Evolutionary conservation across 164 flowering plant genomes (phyloP).

Genomic region (Vitis amurensis): DNA sequence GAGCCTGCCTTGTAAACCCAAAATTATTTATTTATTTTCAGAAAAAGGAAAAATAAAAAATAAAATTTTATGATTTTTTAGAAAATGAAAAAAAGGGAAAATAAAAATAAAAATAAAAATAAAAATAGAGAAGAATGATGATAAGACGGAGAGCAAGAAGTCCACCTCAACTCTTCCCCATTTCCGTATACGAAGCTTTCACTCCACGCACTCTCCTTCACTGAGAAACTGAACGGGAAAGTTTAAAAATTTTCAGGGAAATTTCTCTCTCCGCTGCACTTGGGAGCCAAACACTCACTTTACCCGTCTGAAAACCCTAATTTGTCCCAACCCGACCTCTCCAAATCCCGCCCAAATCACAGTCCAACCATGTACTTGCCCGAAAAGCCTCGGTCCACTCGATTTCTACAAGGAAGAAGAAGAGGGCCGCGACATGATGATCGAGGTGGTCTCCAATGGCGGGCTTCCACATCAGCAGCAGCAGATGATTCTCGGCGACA

Average conservation of each 20-base stretch:
- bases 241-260: background rate
- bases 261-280: background rate
- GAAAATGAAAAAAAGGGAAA: too few relatives aligned
- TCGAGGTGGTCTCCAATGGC: slow-evolving; percentile 53
- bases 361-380: slow-evolving; percentile 48
- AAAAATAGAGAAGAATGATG: too few relatives aligned
- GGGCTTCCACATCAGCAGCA: slow-evolving; percentile 23
- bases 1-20: too few relatives aligned
- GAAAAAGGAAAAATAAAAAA: too few relatives aligned
- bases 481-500: slow-evolving; percentile 51
- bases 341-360: background rate
- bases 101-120: too few relatives aligned
- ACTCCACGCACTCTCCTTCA: slow-evolving; percentile 13
- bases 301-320: background rate
- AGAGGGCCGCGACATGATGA: slow-evolving; percentile 47
- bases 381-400: slow-evolving; percentile 56
- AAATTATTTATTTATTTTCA: too few relatives aligned
- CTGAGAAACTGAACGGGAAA: too few relatives aligned
- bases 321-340: background rate
- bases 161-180: background rate
- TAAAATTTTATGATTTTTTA: too few relatives aligned
- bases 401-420: slow-evolving; percentile 63
- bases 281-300: background rate
- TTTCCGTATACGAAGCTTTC: slow-evolving; percentile 3
- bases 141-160: background rate